These are phyloP conservation scores for Solanum chilense DNA, from an alignment of 257 asterid species.

Conservation along the genomic window DNA sequence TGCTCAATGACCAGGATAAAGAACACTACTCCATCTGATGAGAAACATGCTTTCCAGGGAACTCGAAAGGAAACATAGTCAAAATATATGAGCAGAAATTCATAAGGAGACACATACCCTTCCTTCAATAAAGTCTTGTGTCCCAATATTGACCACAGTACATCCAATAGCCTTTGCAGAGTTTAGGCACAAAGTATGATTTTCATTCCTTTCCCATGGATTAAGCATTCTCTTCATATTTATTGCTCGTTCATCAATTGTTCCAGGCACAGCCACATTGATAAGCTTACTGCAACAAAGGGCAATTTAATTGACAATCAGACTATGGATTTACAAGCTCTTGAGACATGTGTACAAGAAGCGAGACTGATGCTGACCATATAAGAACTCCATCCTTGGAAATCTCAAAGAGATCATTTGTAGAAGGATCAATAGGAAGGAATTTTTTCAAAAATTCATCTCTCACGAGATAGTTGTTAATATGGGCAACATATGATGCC, in stretches of 20 bases:
- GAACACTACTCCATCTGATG: neutral
- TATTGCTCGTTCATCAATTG: constrained; percentile 92
- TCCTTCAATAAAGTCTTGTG: constrained; percentile 93
- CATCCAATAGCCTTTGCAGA: constrained; percentile 99
- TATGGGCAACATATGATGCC: constrained; percentile 91
- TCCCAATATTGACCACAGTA: constrained; percentile 96
- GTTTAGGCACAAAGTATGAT: constrained; percentile 93
- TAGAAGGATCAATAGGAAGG: constrained; percentile 75
- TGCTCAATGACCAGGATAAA: neutral
- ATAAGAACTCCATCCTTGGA: constrained; percentile 97
- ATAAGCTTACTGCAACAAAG: constrained; percentile 77
- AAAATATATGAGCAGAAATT: neutral
- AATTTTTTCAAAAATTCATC: constrained; percentile 68
- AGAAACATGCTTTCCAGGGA: neutral
- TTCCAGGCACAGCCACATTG: constrained; percentile 95
- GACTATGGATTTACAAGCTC: neutral
- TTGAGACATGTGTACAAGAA: neutral
- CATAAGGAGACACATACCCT: constrained; percentile 42
- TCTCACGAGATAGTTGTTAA: constrained; percentile 76
- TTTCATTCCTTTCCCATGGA: constrained; percentile 99
- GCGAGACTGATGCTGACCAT: constrained; percentile 39
- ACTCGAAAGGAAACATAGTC: neutral
- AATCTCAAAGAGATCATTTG: constrained; percentile 83
- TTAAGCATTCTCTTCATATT: constrained; percentile 80
- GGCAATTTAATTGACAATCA: neutral